Conservation (phyloP, 2,329 filamentous ascomycete species). For the Cercospora canescens region DNA sequence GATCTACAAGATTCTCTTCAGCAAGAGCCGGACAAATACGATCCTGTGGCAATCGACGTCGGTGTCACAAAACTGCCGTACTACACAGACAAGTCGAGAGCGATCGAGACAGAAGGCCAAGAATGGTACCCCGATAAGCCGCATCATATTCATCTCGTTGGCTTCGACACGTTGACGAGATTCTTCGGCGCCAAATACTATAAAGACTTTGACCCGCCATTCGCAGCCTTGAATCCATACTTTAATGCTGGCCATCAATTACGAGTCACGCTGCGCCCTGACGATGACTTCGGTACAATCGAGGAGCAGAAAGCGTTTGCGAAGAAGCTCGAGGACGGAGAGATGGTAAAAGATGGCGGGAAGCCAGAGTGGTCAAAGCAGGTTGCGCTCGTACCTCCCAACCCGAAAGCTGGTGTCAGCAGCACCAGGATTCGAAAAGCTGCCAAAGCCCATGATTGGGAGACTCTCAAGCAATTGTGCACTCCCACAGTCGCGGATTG, state of each 20-base stretch:
- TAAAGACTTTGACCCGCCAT: slow-evolving; percentile 55
- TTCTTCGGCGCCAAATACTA: slow-evolving; percentile 75
- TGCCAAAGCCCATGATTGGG: slow-evolving; percentile 50
- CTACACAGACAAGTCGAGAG: slow-evolving; percentile 69
- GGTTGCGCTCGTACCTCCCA: slow-evolving; percentile 61
- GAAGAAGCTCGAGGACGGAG: slow-evolving; percentile 46
- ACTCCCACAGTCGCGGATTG: slow-evolving; percentile 58
- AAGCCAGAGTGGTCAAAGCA: slow-evolving; percentile 58
- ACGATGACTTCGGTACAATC: slow-evolving; percentile 60
- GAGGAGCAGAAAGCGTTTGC: slow-evolving; percentile 59
- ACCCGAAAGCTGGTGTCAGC: slow-evolving; percentile 51
- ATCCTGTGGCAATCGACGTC: slow-evolving; percentile 58
- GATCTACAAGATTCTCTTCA: slow-evolving; percentile 46
- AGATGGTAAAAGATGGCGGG: slow-evolving; percentile 56
- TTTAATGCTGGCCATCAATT: slow-evolving; percentile 60
- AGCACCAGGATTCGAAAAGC: slow-evolving; percentile 64
- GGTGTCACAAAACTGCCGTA: slow-evolving; percentile 71
- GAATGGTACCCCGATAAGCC: slow-evolving; percentile 39
- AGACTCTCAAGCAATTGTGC: slow-evolving; percentile 55
- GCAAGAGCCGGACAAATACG: slow-evolving; percentile 16
- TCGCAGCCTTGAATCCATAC: slow-evolving; percentile 61
- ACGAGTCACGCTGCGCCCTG: slow-evolving; percentile 63
- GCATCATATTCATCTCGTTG: slow-evolving; percentile 67
- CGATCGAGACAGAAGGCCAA: slow-evolving; percentile 50
- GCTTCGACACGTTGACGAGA: slow-evolving; percentile 74